These are phyloP conservation scores for Salvia hispanica DNA, from an alignment of 257 asterid species.

Conservation along the genomic window DNA sequence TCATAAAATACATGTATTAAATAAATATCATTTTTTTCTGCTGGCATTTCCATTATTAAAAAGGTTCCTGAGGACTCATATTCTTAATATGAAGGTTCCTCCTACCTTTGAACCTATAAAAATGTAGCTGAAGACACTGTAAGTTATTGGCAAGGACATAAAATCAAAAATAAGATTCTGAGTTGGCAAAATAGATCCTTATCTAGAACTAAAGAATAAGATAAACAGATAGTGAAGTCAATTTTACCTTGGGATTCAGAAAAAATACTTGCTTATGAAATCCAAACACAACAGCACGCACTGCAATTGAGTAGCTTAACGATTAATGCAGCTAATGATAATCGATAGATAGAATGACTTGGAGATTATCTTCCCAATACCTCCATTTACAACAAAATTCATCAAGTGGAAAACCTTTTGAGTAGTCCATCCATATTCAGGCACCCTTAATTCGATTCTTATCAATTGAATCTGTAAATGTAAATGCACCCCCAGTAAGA, in stretches of 20 bases:
- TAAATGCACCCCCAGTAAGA: conserved; percentile 28
- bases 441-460: conserved; percentile 84
- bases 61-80: background rate
- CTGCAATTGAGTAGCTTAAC: conserved; percentile 51
- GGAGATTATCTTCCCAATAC: conserved; percentile 38
- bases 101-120: conserved; percentile 3
- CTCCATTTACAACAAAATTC: conserved; percentile 96
- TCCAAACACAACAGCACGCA: conserved; percentile 84
- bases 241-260: conserved; percentile 74
- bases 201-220: background rate
- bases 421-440: conserved; percentile 95
- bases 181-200: background rate
- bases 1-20: background rate
- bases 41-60: background rate
- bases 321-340: conserved; percentile 22
- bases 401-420: conserved; percentile 94
- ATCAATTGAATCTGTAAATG: conserved; percentile 78
- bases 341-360: conserved; percentile 3
- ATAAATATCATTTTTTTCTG: too few species aligned
- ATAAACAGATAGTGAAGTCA: conserved; percentile 15
- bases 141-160: conserved; percentile 8
- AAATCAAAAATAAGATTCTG: conserved; percentile 14
- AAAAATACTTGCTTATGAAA: conserved; percentile 83
- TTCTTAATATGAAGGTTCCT: background rate
- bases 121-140: background rate